Conservation (phyloP, 257 asterid genomes). For the Fraxinus cuspidata region DNA sequence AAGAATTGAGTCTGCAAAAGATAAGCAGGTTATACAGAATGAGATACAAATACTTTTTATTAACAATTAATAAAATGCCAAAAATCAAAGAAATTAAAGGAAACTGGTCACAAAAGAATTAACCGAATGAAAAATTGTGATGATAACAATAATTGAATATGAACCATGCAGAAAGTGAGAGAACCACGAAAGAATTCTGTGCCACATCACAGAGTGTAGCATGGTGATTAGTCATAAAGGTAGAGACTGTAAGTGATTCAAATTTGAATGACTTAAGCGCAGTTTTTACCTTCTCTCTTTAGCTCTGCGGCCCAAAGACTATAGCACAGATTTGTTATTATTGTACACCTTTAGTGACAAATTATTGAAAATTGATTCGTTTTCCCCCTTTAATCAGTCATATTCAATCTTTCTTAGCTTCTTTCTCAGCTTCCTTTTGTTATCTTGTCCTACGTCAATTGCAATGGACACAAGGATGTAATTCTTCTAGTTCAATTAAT, state of each 20-base stretch:
- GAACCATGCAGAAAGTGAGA: conserved; percentile 9
- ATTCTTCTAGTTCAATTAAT: neutral
- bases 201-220: neutral
- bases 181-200: neutral
- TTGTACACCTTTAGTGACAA: neutral
- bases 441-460: neutral
- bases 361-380: neutral
- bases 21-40: conserved; percentile 28
- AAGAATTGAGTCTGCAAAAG: conserved; percentile 81
- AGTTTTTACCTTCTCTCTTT: neutral
- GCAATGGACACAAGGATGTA: neutral
- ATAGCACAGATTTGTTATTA: neutral
- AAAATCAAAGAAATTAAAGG: conserved; percentile 5
- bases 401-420: neutral
- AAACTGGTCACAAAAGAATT: neutral
- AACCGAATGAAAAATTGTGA: conserved; percentile 3
- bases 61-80: conserved; percentile 8
- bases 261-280: neutral
- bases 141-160: conserved; percentile 15
- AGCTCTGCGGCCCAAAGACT: neutral
- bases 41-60: neutral
- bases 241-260: neutral
- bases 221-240: neutral
- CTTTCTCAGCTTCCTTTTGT: neutral
- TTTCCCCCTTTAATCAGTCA: neutral